Conservation (phyloP, 83 land plant genomes). For the Picea abies region DNA sequence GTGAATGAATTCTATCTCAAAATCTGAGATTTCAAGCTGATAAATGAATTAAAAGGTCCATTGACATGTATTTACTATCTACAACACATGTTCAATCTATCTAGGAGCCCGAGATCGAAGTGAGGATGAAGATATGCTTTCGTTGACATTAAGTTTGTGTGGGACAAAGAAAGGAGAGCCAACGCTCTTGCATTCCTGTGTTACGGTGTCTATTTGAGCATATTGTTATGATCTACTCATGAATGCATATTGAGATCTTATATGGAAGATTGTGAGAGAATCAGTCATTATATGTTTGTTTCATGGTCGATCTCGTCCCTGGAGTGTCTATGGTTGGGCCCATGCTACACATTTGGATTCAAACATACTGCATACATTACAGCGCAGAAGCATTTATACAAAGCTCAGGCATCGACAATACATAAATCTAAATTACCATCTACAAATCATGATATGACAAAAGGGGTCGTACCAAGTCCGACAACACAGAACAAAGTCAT, state of each 20-base stretch:
- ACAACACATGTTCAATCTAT: too few species aligned
- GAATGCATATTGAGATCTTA: too few species aligned
- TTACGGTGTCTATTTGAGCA: too few species aligned
- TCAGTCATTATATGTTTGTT: constrained; percentile 26
- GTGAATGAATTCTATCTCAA: too few species aligned
- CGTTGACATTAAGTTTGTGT: too few species aligned
- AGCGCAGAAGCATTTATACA: constrained; percentile 42
- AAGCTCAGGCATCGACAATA: constrained; percentile 27
- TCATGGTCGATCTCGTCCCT: constrained; percentile 45
- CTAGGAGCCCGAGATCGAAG: too few species aligned
- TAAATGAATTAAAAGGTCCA: too few species aligned
- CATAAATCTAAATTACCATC: constrained; percentile 13
- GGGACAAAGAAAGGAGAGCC: too few species aligned
- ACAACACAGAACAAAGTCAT: constrained; percentile 50
- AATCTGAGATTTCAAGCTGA: too few species aligned
- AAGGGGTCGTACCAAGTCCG: constrained; percentile 45
- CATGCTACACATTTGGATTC: constrained; percentile 48
- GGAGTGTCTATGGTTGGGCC: constrained; percentile 55
- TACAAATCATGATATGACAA: constrained; percentile 18
- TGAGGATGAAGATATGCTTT: too few species aligned
- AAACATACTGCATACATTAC: constrained; percentile 40
- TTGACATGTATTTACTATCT: too few species aligned
- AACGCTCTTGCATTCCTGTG: too few species aligned
- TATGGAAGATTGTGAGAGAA: constrained; percentile 46
- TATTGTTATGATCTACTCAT: constrained; percentile 6